phyloP scores from a whole-genome alignment of 2,329 filamentous ascomycete species.

The Neofusicoccum laricinum region DNA sequence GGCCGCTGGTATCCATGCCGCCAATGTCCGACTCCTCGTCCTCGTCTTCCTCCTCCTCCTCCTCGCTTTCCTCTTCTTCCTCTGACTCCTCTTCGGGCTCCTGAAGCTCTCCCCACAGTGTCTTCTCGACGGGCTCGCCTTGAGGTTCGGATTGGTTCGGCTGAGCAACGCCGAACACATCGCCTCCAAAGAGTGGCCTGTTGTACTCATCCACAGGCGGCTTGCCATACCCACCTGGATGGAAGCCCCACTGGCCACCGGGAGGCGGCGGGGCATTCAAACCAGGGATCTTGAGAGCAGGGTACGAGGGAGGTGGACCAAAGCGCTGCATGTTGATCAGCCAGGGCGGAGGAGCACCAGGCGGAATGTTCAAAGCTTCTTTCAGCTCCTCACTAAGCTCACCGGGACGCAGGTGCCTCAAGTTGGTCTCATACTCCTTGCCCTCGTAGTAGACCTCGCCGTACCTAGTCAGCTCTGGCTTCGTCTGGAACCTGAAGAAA shows the following conservation, averaged over 20 bases:
- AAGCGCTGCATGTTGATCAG: slow-evolving; percentile 94
- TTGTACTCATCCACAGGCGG: slow-evolving; percentile 93
- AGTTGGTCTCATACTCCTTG: slow-evolving; percentile 95
- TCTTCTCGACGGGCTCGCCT: slow-evolving; percentile 80
- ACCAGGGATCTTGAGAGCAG: slow-evolving; percentile 89
- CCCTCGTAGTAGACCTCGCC: slow-evolving; percentile 99
- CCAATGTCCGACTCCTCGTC: slow-evolving; percentile 62
- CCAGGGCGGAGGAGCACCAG: slow-evolving; percentile 92
- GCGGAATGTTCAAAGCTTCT: slow-evolving; percentile 90
- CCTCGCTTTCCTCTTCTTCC: slow-evolving; percentile 61
- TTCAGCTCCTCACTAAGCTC: slow-evolving; percentile 86
- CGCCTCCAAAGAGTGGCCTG: slow-evolving; percentile 84
- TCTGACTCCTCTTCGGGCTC: slow-evolving; percentile 59
- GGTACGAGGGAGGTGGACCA: slow-evolving; percentile 90
- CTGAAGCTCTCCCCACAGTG: slow-evolving; percentile 85
- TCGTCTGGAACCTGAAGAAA: slow-evolving; percentile 97
- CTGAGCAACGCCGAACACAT: slow-evolving; percentile 81
- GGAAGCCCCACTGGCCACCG: slow-evolving; percentile 90
- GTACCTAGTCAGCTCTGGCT: slow-evolving; percentile 88
- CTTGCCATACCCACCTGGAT: slow-evolving; percentile 93
- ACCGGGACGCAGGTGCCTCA: slow-evolving; percentile 84
- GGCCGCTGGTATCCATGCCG: slow-evolving; percentile 57
- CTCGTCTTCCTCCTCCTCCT: slow-evolving; percentile 69
- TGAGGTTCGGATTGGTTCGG: slow-evolving; percentile 57
- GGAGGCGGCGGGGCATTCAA: slow-evolving; percentile 89